Evolutionary conservation across 768 basidiomycete genomes (phyloP).

Genomic region (Calocybe indica): DNA sequence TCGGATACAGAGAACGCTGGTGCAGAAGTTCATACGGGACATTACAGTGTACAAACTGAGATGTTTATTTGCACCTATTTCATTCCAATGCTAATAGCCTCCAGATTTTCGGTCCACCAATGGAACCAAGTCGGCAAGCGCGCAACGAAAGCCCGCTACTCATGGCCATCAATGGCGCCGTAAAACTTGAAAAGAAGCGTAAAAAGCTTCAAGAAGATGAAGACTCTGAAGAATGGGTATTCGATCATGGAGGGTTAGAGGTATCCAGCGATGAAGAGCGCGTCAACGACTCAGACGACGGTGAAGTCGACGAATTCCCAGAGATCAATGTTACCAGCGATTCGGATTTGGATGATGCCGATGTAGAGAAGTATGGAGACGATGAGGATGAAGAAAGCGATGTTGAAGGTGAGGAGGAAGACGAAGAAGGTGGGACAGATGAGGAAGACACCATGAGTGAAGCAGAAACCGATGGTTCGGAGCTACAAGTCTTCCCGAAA

Average conservation of each 20-base stretch:
- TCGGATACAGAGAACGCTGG: background rate
- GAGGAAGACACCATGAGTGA: slow-evolving; percentile 23
- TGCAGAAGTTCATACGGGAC: too few species aligned
- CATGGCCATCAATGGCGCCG: slow-evolving; percentile 20
- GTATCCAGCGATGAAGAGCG: slow-evolving; percentile 67
- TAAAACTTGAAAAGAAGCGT: slow-evolving; percentile 47
- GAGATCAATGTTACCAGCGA: slow-evolving; percentile 56
- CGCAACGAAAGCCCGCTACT: slow-evolving; percentile 19
- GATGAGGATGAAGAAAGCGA: slow-evolving; percentile 29
- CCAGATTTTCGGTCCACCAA: slow-evolving; percentile 16
- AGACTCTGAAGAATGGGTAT: slow-evolving; percentile 3
- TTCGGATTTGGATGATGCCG: slow-evolving; percentile 34
- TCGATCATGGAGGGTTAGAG: slow-evolving; percentile 34
- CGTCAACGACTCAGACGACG: slow-evolving; percentile 45
- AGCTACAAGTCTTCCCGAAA: slow-evolving; percentile 54
- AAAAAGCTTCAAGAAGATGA: slow-evolving; percentile 45
- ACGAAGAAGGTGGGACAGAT: slow-evolving; percentile 31
- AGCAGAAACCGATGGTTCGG: slow-evolving; percentile 35
- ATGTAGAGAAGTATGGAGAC: slow-evolving; percentile 16
- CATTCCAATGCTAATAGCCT: slow-evolving; percentile 15
- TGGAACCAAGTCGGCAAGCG: background rate
- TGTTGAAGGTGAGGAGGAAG: slow-evolving; percentile 36
- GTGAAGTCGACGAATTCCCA: slow-evolving; percentile 69
- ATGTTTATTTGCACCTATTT: slow-evolving; percentile 13
- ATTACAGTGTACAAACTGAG: too few species aligned